Evolutionary conservation across 2,329 filamentous ascomycete genomes (phyloP), one percentile per base, ranked within the genome.

Genomic region (Calonectria hongkongensis): DNA sequence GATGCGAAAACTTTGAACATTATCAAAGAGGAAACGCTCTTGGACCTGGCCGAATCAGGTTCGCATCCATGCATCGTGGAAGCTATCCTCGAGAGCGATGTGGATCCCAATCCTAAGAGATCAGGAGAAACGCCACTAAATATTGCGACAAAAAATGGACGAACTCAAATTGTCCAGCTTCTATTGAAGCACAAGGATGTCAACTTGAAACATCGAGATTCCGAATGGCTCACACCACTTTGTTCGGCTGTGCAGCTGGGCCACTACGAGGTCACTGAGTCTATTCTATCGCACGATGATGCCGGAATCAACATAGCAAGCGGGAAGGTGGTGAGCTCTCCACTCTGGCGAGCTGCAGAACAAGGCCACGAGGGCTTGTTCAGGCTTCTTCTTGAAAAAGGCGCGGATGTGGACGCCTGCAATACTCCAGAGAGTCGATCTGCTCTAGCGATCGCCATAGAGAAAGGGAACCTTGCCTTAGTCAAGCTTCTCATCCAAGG

Each of bases 1-100:
- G 54, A 60, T 15, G 30, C 27, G 33, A 8, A 41, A 8, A 60
- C 21, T 7, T 4, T 60, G 33, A 41, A 60, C 2, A 27, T 4
- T 41, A 60, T 60, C 13, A 60, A 60, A 21, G 21, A 60, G 27
- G 21, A 41, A 36, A 39, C 36, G 27, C 54, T 60, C 7, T 41
- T 41, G 1, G 54, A 60, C 15, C 21, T 39, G 33, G 54, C 54
- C 27, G 15, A 41, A 39, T 60, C 54, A 16, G 54, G 54, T 7
- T 6, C 8, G 2, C 54, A 60, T 12, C 36, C 18, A 16, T 18
- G 10, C 3, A 39, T 60, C 30, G 15, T 41, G n/a, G n/a, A 41
- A 41, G 54, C 54, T 2, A 41, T 60, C 18, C 54, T 60, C 4
- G 36, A 41, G 6, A 60, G 21, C 10, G 33, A 15, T 25, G 33